Base-by-base conservation (phyloP, 495 filamentous ascomycete species). In the Hypomontagnella submonticulosa region DNA sequence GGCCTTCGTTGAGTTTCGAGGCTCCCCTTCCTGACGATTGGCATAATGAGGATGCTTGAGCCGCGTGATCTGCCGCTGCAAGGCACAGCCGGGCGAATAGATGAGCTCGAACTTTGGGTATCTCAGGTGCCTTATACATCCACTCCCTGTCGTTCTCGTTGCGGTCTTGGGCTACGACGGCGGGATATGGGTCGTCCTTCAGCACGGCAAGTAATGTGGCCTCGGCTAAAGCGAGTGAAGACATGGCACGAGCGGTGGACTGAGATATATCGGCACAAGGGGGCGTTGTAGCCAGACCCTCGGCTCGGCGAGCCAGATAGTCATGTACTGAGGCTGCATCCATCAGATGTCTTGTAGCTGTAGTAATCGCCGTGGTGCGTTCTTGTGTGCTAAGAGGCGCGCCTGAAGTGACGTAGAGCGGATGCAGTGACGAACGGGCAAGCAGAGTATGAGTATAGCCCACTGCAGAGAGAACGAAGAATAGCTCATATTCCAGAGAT, bases 111-210 rank as follows among this genome's bases (percentile, higher is more conserved):
- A 97, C 92, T 69, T 92, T 93, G 19, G 92, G 91, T 20, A 97
- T 90, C 50, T 91, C 87, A 10, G 92, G 91, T 0, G 90, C 84
- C 69, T 88, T 89, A 66, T 93, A 90, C 92, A 97, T 96, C 93
- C 93, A 97, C 66, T 96, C 92, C 33, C 83, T 89, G 73, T 92
- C 90, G 62, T 90, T 87, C 23, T 87, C 83, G 68, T 95, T 93
- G 32, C 91, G 83, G 44, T 87, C 85, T 56, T 92, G 89, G 9
- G 90, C 86, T 30, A 92, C 89, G 11, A 85, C 84, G 2, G 87
- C 87, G 0, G 95, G 88, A 68, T 98, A 97, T 0, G 94, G 92
- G 71, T 99, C 95, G 66, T 97, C 93, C 69, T 97, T 97, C 27
- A 94, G 75, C 0, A 97, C 92, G 2, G 92, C 90, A 1, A 97